Evolutionary conservation across 108 stramenopile genomes (phyloP).

Genomic region (Skeletonema tropicum): DNA sequence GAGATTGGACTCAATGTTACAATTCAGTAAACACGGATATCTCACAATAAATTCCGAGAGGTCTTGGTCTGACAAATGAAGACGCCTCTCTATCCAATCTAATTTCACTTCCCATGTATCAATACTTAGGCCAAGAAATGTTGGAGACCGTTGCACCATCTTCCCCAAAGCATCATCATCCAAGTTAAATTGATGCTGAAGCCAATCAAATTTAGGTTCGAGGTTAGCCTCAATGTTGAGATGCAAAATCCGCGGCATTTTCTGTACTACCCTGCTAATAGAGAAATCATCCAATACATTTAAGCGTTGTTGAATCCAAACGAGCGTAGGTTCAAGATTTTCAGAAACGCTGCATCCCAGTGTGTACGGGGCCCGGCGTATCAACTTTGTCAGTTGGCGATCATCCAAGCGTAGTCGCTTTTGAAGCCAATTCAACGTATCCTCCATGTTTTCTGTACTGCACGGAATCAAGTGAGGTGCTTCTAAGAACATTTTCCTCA

Average conservation of each 20-base stretch:
- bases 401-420: background rate
- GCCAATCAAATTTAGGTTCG: constrained; percentile 4
- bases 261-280: background rate
- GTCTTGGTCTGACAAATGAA: background rate
- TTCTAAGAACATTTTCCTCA: constrained; percentile 3
- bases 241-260: constrained; percentile 2
- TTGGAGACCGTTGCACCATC: constrained; percentile 2
- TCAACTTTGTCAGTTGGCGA: background rate
- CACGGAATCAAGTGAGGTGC: background rate
- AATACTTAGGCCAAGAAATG: background rate
- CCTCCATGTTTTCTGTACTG: constrained; percentile 3
- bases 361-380: background rate
- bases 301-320: background rate
- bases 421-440: background rate
- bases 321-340: constrained; percentile 8
- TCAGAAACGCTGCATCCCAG: background rate
- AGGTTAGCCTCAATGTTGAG: constrained; percentile 2
- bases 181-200: background rate
- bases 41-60: constrained; percentile 2
- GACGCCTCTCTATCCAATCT: constrained; percentile 2
- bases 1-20: background rate
- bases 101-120: background rate
- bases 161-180: background rate
- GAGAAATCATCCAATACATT: background rate
- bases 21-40: background rate